Evolutionary conservation across 441 rosid species (phyloP).

Genomic region (Pelargonium citronellum): DNA sequence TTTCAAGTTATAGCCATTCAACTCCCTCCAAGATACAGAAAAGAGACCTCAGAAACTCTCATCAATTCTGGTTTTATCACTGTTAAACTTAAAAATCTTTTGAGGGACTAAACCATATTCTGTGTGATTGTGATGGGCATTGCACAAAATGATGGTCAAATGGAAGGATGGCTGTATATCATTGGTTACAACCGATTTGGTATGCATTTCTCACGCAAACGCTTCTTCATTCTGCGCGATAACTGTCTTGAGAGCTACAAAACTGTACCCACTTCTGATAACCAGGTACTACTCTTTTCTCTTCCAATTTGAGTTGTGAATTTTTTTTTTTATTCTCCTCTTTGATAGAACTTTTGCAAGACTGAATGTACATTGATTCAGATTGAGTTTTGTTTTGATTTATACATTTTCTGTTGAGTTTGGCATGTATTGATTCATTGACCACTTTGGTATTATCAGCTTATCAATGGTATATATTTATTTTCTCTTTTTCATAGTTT

Average conservation of each 20-base stretch:
- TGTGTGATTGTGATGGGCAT: constrained; percentile 30
- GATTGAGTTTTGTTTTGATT: too few species aligned
- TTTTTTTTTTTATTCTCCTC: too few species aligned
- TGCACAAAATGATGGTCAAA: constrained; percentile 38
- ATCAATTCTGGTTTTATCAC: too few species aligned
- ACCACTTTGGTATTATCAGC: too few species aligned
- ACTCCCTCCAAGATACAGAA: not conserved
- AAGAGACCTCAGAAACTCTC: not conserved
- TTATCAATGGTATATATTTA: too few species aligned
- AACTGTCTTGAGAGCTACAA: constrained; percentile 61
- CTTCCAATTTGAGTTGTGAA: too few species aligned
- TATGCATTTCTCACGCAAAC: constrained; percentile 65
- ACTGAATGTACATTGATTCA: too few species aligned
- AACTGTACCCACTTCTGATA: constrained; percentile 43
- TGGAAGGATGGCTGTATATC: constrained; percentile 88
- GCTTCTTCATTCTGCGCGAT: constrained; percentile 62
- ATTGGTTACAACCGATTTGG: constrained; percentile 74
- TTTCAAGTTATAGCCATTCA: not conserved
- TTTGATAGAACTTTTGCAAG: too few species aligned
- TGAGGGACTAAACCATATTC: not conserved
- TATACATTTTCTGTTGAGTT: too few species aligned
- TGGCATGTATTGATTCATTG: too few species aligned
- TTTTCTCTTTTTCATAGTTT: too few species aligned
- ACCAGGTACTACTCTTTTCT: constrained; percentile 38
- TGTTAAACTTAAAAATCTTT: too few species aligned